phyloP scores from a whole-genome alignment of 495 filamentous ascomycete genomes.

The Podospora tetraspora region DNA sequence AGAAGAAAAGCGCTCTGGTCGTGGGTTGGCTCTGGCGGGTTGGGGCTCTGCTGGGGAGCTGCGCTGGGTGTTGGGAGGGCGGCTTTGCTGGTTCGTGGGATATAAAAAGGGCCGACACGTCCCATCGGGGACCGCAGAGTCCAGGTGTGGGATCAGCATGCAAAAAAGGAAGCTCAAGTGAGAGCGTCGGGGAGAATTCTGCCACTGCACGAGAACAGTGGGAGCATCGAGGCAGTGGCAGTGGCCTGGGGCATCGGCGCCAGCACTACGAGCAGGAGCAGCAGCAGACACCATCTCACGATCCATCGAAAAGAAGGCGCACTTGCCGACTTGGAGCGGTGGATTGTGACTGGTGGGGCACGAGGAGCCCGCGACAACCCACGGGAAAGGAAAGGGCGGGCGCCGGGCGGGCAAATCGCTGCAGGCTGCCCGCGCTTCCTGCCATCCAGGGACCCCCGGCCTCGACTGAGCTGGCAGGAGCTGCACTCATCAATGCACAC shows the following conservation, averaged over 20 bases:
- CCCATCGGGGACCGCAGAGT: background rate
- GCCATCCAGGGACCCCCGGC: slow-evolving; percentile 10
- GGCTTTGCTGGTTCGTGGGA: background rate
- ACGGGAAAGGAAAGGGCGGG: background rate
- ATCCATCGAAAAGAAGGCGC: background rate
- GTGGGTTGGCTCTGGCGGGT: background rate
- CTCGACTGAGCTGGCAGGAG: slow-evolving; percentile 4
- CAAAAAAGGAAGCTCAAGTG: background rate
- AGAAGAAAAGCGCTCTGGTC: background rate
- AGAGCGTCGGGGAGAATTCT: background rate
- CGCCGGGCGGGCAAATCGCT: background rate
- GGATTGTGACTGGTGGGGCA: background rate
- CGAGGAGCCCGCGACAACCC: background rate
- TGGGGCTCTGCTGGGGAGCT: background rate
- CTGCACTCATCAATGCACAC: background rate
- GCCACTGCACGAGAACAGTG: background rate
- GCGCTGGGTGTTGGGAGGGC: background rate
- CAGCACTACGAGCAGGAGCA: background rate
- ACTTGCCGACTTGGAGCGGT: background rate
- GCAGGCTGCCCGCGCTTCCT: background rate
- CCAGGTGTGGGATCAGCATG: background rate
- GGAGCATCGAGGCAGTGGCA: background rate
- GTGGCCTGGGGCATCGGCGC: background rate
- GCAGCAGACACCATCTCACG: background rate
- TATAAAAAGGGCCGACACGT: background rate